Evolutionary conservation across 2,329 filamentous ascomycete genomes (phyloP), one percentile per base, ranked within the genome.

Genomic region (Apiospora malaysiana): DNA sequence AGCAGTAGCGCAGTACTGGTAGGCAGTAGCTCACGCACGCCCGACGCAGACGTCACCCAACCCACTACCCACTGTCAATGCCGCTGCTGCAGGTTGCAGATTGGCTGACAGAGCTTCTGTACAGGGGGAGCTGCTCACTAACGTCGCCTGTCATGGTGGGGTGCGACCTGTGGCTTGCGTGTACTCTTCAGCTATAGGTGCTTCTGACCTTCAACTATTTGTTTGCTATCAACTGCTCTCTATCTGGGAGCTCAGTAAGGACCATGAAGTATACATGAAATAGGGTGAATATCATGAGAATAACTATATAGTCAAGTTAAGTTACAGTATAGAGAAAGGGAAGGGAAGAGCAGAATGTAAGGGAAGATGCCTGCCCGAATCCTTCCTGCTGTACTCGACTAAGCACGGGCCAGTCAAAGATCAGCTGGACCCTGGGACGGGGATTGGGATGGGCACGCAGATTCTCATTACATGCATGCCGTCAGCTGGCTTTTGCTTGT

Each of bases 381-480:
- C n/a, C n/a, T n/a, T n/a, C n/a, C n/a, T n/a, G n/a, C n/a, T 59
- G 49, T 32, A 37, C 51, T 37, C 7, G 27, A 59, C 27, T 37
- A 59, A 32, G 66, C 66, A 47, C 66, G 66, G 66, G 16, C 66
- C 66, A 68, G 32, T 37, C 43, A 47, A 45, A 37, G 43, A 47
- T 47, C 66, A 46, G 9, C 42, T 47, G 66, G 66, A 68, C 66
- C 66, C 66, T 68, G 66, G n/a, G 14, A 46, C 66, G 47, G 66
- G n/a, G 14, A 46, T 68, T 40, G 56, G 56, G 56, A 63, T 23
- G 3, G 56, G 32, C 56, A 4, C 23, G 27, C n/a, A 23, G 25
- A 56, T 10, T n/a, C 56, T 63, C 27, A 63, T 63, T 40, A 27
- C 49, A 14, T 2, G 18, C 7, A 59, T 4, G 18, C 27, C 14